A percentile compares a stretch with the other conserved stretches of the same genome.
These are phyloP conservation scores for Lactifluus echinatus DNA, from an alignment of 768 basidiomycete genomes.

Conservation along the genomic window DNA sequence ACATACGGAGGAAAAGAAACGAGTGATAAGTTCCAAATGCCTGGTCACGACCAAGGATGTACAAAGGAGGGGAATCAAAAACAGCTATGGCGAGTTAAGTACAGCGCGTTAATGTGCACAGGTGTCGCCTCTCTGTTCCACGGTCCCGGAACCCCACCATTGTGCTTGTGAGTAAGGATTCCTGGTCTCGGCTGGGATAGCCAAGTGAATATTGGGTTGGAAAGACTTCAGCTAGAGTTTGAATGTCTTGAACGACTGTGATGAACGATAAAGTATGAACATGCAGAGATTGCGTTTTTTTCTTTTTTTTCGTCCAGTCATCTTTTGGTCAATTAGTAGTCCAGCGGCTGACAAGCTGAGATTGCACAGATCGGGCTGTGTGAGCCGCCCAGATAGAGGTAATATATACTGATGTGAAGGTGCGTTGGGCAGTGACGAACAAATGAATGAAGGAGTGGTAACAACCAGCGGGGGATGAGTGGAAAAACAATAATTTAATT, in stretches of 20 bases:
- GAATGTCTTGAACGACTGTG: neutral
- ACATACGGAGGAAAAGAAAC: neutral
- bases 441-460: neutral
- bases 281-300: neutral
- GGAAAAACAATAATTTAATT: constrained; percentile 34
- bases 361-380: neutral
- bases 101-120: neutral
- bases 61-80: neutral
- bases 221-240: neutral
- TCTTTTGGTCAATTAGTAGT: constrained; percentile 5
- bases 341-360: neutral
- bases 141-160: neutral
- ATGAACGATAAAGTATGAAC: neutral
- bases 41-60: neutral
- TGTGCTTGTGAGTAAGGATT: neutral
- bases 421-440: neutral
- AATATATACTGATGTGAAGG: neutral
- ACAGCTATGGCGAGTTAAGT: neutral
- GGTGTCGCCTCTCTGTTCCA: too few relatives aligned
- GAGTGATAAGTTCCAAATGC: neutral
- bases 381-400: neutral
- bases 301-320: constrained; percentile 10
- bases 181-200: neutral
- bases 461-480: too few relatives aligned
- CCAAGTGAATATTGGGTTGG: neutral